phyloP scores from a whole-genome alignment of 2,329 filamentous ascomycete species.

The Colletotrichum liriopes region DNA sequence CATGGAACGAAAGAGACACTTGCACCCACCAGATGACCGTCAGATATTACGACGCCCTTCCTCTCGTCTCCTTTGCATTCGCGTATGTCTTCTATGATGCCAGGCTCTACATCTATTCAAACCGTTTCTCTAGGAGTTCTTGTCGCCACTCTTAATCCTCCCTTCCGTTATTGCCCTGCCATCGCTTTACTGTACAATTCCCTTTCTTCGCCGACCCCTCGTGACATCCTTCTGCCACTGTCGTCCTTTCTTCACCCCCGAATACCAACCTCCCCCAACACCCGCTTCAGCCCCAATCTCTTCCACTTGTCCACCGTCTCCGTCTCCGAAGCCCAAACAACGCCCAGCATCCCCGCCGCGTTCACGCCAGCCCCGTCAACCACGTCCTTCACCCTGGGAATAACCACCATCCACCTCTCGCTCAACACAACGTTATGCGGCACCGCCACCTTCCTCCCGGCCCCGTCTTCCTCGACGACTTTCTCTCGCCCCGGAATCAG shows the following conservation, averaged over 20 bases:
- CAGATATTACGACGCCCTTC: neutral
- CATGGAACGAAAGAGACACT: too few species aligned
- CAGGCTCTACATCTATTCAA: neutral
- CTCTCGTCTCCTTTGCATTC: neutral
- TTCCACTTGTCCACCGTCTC: constrained; percentile 53
- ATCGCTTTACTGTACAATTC: neutral
- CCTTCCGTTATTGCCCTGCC: neutral
- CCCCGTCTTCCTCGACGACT: constrained; percentile 12
- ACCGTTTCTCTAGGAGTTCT: neutral
- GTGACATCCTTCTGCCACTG: too few species aligned
- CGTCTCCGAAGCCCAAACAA: constrained; percentile 53
- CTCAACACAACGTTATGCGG: constrained; percentile 65
- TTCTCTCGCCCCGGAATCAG: constrained; percentile 24
- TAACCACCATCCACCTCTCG: constrained; percentile 61
- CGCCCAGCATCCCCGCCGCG: constrained; percentile 64
- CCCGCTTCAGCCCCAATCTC: constrained; percentile 52
- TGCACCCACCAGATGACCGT: too few species aligned
- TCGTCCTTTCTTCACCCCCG: neutral
- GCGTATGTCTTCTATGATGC: neutral
- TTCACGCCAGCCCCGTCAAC: constrained; percentile 59
- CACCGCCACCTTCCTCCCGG: constrained; percentile 39
- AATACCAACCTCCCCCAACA: constrained; percentile 57
- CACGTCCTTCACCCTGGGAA: constrained; percentile 57
- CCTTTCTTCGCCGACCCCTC: neutral
- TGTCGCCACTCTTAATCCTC: neutral